A percentile compares a stretch with the other conserved stretches of the same genome.
phyloP scores from a whole-genome alignment of 78 protist genomes.

The Dictyostelium intermedium region DNA sequence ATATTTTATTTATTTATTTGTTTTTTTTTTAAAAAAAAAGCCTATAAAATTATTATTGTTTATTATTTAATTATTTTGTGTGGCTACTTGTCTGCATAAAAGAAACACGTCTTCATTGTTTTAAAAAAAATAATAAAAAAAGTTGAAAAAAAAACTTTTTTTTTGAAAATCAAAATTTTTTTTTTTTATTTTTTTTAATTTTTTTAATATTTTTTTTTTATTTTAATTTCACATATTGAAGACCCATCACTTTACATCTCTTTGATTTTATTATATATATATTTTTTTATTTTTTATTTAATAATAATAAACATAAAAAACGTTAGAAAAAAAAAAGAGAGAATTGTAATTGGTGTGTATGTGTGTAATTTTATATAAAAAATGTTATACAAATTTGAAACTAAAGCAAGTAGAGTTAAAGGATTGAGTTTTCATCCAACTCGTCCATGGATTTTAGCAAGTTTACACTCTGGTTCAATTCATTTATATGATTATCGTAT shows the following conservation, averaged over 20 bases:
- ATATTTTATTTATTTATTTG: no score
- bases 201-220: no score
- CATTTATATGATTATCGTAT: constrained; percentile 99
- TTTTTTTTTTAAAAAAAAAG: background rate
- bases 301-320: no score
- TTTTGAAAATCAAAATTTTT: background rate
- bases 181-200: no score
- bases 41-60: no score
- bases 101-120: background rate
- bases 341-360: background rate
- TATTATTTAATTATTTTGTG: no score
- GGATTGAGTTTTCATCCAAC: constrained; percentile 98
- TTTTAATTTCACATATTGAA: background rate
- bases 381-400: constrained; percentile 81
- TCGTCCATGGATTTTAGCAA: constrained; percentile 98
- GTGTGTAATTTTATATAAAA: background rate
- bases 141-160: no score
- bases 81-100: background rate
- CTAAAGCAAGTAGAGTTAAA: constrained; percentile 89
- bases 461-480: constrained; percentile 97
- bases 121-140: no score
- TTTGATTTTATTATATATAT: no score
- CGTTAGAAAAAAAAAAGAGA: background rate
- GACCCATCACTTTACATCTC: background rate
- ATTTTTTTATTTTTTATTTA: no score